Evolutionary conservation across 2,329 filamentous ascomycete species (phyloP).

Genomic region (Allantophomopsis cytisporea): DNA sequence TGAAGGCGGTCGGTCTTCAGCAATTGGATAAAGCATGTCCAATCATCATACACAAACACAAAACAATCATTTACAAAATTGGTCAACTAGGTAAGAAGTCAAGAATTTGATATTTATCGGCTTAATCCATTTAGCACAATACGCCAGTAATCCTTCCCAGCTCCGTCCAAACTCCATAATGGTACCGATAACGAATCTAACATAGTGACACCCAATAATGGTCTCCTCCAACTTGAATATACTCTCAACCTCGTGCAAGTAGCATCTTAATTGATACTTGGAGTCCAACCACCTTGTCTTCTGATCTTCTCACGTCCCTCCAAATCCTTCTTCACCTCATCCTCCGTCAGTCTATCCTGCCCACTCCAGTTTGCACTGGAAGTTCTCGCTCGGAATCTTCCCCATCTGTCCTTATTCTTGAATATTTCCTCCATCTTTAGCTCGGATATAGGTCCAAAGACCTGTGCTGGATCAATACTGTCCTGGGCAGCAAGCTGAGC

Average conservation of each 20-base stretch:
- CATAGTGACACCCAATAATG: too few species aligned
- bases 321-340: conserved; percentile 71
- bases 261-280: conserved; percentile 24
- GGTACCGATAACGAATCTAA: too few species aligned
- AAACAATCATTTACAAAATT: too few species aligned
- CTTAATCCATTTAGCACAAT: too few species aligned
- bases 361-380: conserved; percentile 92
- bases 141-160: too few species aligned
- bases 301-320: conserved; percentile 68
- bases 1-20: too few species aligned
- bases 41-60: too few species aligned
- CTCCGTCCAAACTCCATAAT: too few species aligned
- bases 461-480: conserved; percentile 65
- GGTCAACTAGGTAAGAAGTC: too few species aligned
- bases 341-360: conserved; percentile 70
- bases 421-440: conserved; percentile 97
- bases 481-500: conserved; percentile 70
- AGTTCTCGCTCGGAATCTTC: conserved; percentile 80
- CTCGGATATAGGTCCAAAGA: conserved; percentile 81
- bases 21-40: too few species aligned
- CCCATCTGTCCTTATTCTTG: conserved; percentile 72
- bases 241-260: conserved; percentile 4
- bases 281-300: conserved; percentile 71
- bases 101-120: too few species aligned
- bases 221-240: too few species aligned